phyloP scores from a whole-genome alignment of 192 early-diverging fungal species.

The Mortierella claussenii region DNA sequence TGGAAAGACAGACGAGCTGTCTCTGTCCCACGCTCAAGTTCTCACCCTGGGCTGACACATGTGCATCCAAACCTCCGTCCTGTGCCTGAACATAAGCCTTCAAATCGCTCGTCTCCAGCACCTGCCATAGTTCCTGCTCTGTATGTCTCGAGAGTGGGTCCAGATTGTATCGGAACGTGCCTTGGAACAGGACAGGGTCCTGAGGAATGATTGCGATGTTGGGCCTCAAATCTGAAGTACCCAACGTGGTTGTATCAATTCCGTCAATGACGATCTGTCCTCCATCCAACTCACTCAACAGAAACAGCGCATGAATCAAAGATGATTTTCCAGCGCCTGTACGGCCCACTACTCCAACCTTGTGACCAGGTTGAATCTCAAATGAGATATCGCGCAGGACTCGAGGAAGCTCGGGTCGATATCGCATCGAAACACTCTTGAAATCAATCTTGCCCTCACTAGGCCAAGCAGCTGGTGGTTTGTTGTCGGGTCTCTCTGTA shows the following conservation, averaged over 20 bases:
- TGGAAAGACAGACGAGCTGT: conserved; percentile 73
- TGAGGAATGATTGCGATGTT: conserved; percentile 91
- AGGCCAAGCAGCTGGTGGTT: conserved; percentile 70
- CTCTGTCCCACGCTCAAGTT: conserved; percentile 89
- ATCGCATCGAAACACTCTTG: conserved; percentile 76
- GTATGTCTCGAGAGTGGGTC: conserved; percentile 63
- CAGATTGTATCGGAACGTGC: conserved; percentile 67
- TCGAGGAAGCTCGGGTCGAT: conserved; percentile 72
- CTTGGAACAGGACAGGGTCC: conserved; percentile 64
- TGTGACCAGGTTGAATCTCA: conserved; percentile 68
- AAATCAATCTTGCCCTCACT: conserved; percentile 74
- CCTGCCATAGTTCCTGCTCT: conserved; percentile 76
- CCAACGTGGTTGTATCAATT: conserved; percentile 76
- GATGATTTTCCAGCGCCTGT: conserved; percentile 90
- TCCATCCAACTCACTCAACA: conserved; percentile 75
- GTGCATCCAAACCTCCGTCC: conserved; percentile 75
- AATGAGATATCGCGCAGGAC: conserved; percentile 86
- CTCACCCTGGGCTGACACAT: conserved; percentile 79
- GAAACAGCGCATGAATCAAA: conserved; percentile 79
- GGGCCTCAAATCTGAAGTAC: conserved; percentile 79
- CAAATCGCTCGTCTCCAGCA: conserved; percentile 73
- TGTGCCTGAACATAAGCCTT: conserved; percentile 70
- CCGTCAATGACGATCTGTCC: conserved; percentile 77
- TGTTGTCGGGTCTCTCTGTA: conserved; percentile 19
- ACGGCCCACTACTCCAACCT: conserved; percentile 93